Evolutionary conservation across 2,329 filamentous ascomycete species (phyloP), one percentile per base, ranked within the genome.

Genomic region (Hymenoscyphus repandus): DNA sequence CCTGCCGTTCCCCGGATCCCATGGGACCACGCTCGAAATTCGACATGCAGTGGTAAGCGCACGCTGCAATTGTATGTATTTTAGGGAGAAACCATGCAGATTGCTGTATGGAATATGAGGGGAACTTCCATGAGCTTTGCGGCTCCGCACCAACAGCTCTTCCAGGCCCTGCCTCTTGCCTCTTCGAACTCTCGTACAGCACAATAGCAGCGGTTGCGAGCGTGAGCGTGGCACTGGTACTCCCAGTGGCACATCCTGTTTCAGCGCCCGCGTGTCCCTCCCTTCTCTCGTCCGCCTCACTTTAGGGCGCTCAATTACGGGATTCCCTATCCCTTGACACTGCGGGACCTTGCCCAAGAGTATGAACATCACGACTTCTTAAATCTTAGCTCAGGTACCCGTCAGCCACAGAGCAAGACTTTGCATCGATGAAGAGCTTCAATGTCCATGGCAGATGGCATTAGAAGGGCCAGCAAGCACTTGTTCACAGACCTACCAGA

Each of bases 401-500:
- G 34, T 22, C 18, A 44, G 38, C 36, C 27, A 47, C 34, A 22
- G 38, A 33, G 13, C 27, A 32, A 41, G 37, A 37, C 17, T 32
- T 36, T 13, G 27, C 31, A 32, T 39, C 41, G 46, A 50, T 50
- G 51, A 40, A 47, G 27, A 47, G 45, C 17, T 41, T 45, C 34
- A 18, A 22, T 27, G 45, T 43, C 33, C 41, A 50, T 47, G 45
- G 52, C 49, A 55, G 32, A 50, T 55, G 52, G 46, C 40, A 44
- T 37, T 38, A 50, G 44, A 45, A 27, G 22, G 22, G 12, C 32
- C 22, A 34, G 36, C 41, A 37, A 50, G 33, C 34, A 47, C 46
- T 39, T 43, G 41, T 12, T 44, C 39, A 18, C 40, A 42, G 45
- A 45, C 44, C 47, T 46, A 47, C 45, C 45, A 46, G 22, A 33